Evolutionary conservation across 495 filamentous ascomycete genomes (phyloP), one percentile per base, ranked within the genome.

Genomic region (Hypoxylon intermedium): DNA sequence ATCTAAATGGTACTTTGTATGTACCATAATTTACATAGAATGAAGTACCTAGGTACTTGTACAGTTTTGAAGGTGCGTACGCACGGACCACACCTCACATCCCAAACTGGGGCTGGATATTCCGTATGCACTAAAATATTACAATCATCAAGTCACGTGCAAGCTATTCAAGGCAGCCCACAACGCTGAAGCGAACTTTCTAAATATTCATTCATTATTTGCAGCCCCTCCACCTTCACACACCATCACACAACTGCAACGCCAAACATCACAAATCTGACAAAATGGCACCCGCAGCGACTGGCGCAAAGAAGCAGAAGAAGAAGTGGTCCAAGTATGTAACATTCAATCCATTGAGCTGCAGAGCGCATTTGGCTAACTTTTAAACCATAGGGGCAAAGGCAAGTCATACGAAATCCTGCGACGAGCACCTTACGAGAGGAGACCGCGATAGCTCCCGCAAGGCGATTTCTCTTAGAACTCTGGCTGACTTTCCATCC

Each of bases 261-360:
- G 75, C 65, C 77, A 73, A 73, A 73, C 65, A 72, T 66, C 62
- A 74, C 55, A 73, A 58, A 69, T 59, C 51, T 56, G 72, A 68
- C 72, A 80, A 76, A 68, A 80, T 80, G 89, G 89, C 90, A 72
- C 89, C 90, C 79, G 85, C 88, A 79, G 83, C 87, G 77, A 79
- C 89, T 78, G 91, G 90, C 75, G 91, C 88, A 76, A 96, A 95
- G 87, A 96, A 96, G 84, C 90, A 93, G 77, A 96, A 97, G 91
- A 98, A 98, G 91, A 96, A 97, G 93, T 97, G 93, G 93, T 97
- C 93, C 70, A 98, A 97, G 91, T 95, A 69, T 15, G 68, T 69
- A 44, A 7, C 1, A 34, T 50, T 1, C 15, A 26, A 42, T 43
- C 20, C 18, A 40, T 37, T 40, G 9, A 36, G 7, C 20, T 33